phyloP scores from a whole-genome alignment of 2,329 filamentous ascomycete species.

The Botrytis tulipae region DNA sequence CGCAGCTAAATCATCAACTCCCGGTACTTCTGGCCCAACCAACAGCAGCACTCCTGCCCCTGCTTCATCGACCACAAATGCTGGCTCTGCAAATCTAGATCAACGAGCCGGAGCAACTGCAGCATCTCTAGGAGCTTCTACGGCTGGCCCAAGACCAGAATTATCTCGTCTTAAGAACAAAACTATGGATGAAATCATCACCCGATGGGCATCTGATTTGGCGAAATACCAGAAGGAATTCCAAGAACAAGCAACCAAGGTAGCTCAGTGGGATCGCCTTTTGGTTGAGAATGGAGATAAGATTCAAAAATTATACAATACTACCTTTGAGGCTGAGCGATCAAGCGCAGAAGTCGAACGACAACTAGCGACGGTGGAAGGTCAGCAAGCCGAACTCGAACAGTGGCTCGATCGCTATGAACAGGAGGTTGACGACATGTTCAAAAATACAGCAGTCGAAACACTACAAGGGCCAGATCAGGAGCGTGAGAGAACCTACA shows the following conservation, averaged over 20 bases:
- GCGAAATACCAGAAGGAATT: constrained; percentile 97
- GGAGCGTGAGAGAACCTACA: constrained; percentile 94
- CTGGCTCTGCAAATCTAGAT: constrained; percentile 37
- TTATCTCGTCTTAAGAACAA: constrained; percentile 94
- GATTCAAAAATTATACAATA: constrained; percentile 88
- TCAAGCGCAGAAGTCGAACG: constrained; percentile 92
- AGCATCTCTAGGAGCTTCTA: constrained; percentile 63
- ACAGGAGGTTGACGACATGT: constrained; percentile 84
- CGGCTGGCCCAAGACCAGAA: constrained; percentile 75
- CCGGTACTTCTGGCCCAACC: constrained; percentile 21
- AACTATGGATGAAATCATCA: constrained; percentile 98
- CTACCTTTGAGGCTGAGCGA: constrained; percentile 89
- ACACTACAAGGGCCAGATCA: constrained; percentile 85
- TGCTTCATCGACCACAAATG: constrained; percentile 29
- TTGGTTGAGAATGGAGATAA: constrained; percentile 93
- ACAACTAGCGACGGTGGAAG: constrained; percentile 84
- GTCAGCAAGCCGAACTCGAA: constrained; percentile 87
- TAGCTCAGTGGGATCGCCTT: constrained; percentile 84
- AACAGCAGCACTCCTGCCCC: constrained; percentile 18
- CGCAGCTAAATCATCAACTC: constrained; percentile 1
- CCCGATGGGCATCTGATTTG: constrained; percentile 90
- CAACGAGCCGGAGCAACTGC: constrained; percentile 2
- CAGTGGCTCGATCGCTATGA: constrained; percentile 90
- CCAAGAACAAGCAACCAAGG: constrained; percentile 81
- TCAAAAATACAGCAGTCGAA: constrained; percentile 76